Evolutionary conservation across 495 filamentous ascomycete genomes (phyloP).

Genomic region (Glarea lozoyensis): DNA sequence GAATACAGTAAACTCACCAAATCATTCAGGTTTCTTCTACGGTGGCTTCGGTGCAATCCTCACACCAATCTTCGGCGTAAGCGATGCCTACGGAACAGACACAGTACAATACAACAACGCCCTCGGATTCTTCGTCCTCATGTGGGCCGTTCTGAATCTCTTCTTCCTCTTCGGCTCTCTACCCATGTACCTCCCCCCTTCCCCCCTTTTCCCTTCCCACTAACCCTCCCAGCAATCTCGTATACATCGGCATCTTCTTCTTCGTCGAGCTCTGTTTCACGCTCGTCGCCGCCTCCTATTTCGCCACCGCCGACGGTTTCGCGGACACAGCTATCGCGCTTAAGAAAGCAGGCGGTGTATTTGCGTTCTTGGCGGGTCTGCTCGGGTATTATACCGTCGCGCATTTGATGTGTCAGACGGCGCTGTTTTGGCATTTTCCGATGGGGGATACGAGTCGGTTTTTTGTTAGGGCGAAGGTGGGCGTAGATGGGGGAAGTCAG

Average conservation of each 20-base stretch:
- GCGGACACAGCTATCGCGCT: slow-evolving; percentile 23
- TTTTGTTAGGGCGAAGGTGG: slow-evolving; percentile 39
- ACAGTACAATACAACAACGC: slow-evolving; percentile 35
- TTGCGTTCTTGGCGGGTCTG: slow-evolving; percentile 37
- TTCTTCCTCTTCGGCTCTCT: slow-evolving; percentile 37
- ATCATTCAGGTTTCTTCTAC: slow-evolving; percentile 30
- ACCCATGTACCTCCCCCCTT: too few species aligned
- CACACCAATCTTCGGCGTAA: slow-evolving; percentile 32
- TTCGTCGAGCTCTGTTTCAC: slow-evolving; percentile 37
- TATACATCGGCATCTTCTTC: slow-evolving; percentile 39
- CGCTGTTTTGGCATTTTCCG: slow-evolving; percentile 30
- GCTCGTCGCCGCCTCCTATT: slow-evolving; percentile 36
- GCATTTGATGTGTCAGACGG: slow-evolving; percentile 36
- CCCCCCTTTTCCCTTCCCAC: too few species aligned
- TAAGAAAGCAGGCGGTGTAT: slow-evolving; percentile 35
- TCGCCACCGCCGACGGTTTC: slow-evolving; percentile 34
- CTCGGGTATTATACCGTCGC: slow-evolving; percentile 41
- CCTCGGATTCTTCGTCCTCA: slow-evolving; percentile 35
- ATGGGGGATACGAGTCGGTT: slow-evolving; percentile 37
- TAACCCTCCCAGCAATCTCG: too few species aligned
- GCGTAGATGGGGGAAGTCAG: not conserved
- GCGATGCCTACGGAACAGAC: slow-evolving; percentile 29
- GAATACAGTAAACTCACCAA: too few species aligned
- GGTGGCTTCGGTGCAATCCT: slow-evolving; percentile 31
- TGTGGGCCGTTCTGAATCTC: slow-evolving; percentile 40